phyloP scores from a whole-genome alignment of 2,329 filamentous ascomycete genomes.

The Trichoderma koningiopsis region DNA sequence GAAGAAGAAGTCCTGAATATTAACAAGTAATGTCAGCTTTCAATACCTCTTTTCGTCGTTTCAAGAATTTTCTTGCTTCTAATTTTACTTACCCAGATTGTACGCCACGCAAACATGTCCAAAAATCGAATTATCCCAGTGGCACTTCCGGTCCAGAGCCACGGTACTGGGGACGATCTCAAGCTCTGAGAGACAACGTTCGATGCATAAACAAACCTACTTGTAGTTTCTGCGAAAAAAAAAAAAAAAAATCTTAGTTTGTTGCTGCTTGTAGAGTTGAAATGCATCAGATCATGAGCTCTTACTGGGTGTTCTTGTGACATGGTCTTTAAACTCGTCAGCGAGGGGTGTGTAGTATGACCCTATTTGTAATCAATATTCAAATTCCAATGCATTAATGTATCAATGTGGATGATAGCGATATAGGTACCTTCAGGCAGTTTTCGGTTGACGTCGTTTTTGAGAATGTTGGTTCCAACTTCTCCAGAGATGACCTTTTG shows the following conservation, averaged over 20 bases:
- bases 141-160: slow-evolving; percentile 17
- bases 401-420: no score
- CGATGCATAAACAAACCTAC: slow-evolving; percentile 12
- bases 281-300: not conserved
- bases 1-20: slow-evolving; percentile 11
- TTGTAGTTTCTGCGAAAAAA: not conserved
- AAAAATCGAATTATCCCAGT: slow-evolving; percentile 1
- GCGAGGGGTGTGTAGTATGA: slow-evolving; percentile 10
- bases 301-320: slow-evolving; percentile 5
- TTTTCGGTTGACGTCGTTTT: slow-evolving; percentile 15
- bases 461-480: slow-evolving; percentile 22
- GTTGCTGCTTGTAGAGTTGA: not conserved
- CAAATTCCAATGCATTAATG: fast-evolving
- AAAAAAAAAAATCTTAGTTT: not conserved
- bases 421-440: not conserved
- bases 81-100: slow-evolving; percentile 12
- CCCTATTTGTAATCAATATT: not conserved
- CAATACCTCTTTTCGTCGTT: no score
- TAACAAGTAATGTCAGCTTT: not conserved
- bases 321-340: slow-evolving; percentile 3
- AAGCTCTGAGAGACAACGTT: slow-evolving; percentile 29
- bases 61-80: no score
- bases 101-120: slow-evolving; percentile 19
- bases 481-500: slow-evolving; percentile 27
- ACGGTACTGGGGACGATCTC: slow-evolving; percentile 31